These are phyloP conservation scores for Phytopythium delawarense DNA, from an alignment of 352 stramenopile genomes.

Conservation along the genomic window DNA sequence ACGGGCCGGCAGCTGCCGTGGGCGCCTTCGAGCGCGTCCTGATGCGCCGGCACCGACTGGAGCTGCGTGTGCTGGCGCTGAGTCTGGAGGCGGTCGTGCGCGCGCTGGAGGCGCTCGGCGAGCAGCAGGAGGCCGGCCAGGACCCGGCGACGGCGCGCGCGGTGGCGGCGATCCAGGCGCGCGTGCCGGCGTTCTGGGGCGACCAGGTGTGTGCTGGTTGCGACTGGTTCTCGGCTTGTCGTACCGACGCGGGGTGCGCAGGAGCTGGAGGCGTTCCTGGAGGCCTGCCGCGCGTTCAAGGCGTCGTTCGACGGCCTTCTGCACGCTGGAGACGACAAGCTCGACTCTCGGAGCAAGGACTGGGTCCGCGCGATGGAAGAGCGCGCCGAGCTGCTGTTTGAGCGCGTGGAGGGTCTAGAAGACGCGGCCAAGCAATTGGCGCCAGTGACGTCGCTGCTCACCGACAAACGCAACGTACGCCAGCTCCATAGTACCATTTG, in stretches of 20 bases:
- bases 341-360: neutral
- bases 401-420: slow-evolving; percentile 1
- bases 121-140: neutral
- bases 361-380: neutral
- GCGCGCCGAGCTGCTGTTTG: neutral
- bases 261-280: slow-evolving; percentile 12
- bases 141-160: neutral
- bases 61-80: neutral
- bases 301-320: neutral
- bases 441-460: slow-evolving; percentile 8
- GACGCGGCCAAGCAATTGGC: neutral
- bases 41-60: slow-evolving; percentile 3
- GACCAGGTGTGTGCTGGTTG: neutral
- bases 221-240: neutral
- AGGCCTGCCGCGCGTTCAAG: slow-evolving; percentile 11
- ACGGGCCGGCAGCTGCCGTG: neutral
- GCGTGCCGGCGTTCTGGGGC: neutral
- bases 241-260: neutral
- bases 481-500: too few relatives aligned
- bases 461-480: slow-evolving; percentile 17
- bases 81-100: neutral
- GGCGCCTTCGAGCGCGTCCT: slow-evolving; percentile 5
- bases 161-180: neutral
- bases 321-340: neutral
- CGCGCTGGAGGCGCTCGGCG: neutral